A percentile compares a stretch with the other conserved stretches of the same genome.
These are phyloP conservation scores for Vitis cinerea DNA, from an alignment of 164 flowering plant genomes.

Conservation along the genomic window DNA sequence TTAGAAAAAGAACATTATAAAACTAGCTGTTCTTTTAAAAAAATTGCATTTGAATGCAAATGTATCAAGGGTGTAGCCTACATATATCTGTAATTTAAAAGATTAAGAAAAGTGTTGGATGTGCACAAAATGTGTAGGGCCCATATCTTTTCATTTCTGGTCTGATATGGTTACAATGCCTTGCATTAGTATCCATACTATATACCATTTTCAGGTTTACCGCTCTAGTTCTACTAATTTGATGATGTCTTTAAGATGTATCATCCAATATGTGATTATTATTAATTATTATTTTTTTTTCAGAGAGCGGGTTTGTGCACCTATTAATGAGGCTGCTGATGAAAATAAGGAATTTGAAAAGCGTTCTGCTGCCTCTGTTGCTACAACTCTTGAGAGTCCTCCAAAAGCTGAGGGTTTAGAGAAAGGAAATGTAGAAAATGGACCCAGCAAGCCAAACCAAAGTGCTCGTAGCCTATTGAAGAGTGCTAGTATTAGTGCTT, in stretches of 20 bases:
- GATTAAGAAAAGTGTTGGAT: too few relatives aligned
- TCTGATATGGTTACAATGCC: too few relatives aligned
- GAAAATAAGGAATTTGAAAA: constrained; percentile 22
- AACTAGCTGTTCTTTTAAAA: too few relatives aligned
- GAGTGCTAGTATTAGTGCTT: constrained; percentile 55
- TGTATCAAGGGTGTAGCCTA: too few relatives aligned
- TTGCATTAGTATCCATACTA: too few relatives aligned
- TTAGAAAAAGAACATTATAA: too few relatives aligned
- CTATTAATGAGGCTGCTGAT: constrained; percentile 24
- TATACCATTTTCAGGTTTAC: too few relatives aligned
- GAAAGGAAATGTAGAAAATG: constrained; percentile 19
- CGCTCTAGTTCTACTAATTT: background rate
- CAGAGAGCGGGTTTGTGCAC: constrained; percentile 43
- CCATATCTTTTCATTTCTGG: too few relatives aligned
- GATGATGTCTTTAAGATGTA: background rate
- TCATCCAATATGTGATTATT: background rate
- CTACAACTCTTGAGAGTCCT: constrained; percentile 28
- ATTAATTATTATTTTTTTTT: background rate
- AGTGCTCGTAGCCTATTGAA: constrained; percentile 45
- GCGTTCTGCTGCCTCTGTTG: constrained; percentile 23
- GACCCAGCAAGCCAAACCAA: constrained; percentile 22
- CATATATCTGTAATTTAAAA: too few relatives aligned
- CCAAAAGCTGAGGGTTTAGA: constrained; percentile 20
- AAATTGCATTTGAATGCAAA: too few relatives aligned
- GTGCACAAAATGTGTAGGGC: too few relatives aligned